These are phyloP conservation scores for Puccinellia tenuiflora DNA, from an alignment of 176 grass and related monocot genomes.

Conservation along the genomic window DNA sequence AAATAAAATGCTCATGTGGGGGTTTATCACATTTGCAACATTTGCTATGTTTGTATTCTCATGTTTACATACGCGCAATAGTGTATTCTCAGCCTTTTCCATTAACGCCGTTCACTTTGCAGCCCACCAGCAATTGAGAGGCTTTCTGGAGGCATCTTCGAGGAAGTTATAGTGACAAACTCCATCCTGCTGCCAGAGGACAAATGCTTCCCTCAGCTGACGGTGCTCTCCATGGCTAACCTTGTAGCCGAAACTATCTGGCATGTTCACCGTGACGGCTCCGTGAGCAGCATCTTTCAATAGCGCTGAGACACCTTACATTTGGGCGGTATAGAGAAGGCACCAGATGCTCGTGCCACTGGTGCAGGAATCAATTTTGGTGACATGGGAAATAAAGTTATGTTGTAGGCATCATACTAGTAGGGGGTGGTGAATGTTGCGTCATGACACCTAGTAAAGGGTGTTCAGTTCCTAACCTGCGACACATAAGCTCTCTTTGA, in stretches of 20 bases:
- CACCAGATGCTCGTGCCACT: slow-evolving; percentile 6
- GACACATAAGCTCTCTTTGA: background rate
- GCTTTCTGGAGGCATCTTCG: slow-evolving; percentile 75
- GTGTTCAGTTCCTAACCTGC: background rate
- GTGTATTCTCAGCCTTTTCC: background rate
- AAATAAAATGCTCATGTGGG: background rate
- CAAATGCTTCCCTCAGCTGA: slow-evolving; percentile 72
- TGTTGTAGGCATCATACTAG: background rate
- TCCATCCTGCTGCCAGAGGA: slow-evolving; percentile 59
- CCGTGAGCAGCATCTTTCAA: slow-evolving; percentile 72
- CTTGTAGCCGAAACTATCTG: slow-evolving; percentile 88
- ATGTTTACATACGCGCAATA: background rate
- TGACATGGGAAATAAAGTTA: slow-evolving; percentile 20
- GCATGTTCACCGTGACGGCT: slow-evolving; percentile 70
- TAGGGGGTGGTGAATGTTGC: background rate
- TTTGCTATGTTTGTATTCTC: background rate
- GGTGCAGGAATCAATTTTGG: slow-evolving; percentile 13
- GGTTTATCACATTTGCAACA: background rate
- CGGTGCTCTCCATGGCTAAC: slow-evolving; percentile 87
- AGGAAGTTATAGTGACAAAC: slow-evolving; percentile 90
- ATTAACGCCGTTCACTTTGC: slow-evolving; percentile 16
- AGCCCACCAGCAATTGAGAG: slow-evolving; percentile 87
- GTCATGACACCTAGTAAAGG: background rate
- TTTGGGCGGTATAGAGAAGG: slow-evolving; percentile 26
- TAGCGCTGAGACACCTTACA: slow-evolving; percentile 4